These are phyloP conservation scores for Fraxinus quadrangulata DNA, from an alignment of 257 asterid species.

Conservation along the genomic window DNA sequence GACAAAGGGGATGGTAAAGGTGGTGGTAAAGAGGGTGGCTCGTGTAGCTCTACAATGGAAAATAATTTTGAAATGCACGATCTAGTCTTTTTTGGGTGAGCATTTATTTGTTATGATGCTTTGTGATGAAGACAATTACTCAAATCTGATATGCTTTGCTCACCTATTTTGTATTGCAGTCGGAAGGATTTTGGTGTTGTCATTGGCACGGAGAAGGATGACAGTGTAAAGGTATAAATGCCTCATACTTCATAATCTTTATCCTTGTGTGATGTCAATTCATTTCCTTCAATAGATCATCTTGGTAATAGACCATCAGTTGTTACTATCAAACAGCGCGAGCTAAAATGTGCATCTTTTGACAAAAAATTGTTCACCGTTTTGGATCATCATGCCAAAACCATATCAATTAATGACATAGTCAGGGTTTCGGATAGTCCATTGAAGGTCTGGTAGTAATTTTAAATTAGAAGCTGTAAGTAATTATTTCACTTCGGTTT, in stretches of 20 bases:
- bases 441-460: conserved; percentile 55
- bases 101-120: conserved; percentile 20
- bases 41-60: conserved; percentile 52
- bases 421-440: conserved; percentile 84
- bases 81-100: conserved; percentile 88
- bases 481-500: conserved; percentile 12
- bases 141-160: conserved; percentile 22
- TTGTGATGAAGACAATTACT: conserved; percentile 9
- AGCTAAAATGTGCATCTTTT: conserved; percentile 74
- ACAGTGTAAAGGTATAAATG: conserved; percentile 64
- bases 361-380: conserved; percentile 84
- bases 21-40: conserved; percentile 66
- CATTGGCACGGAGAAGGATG: conserved; percentile 77
- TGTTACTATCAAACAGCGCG: conserved; percentile 55
- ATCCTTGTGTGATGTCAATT: conserved; percentile 23
- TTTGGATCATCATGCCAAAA: conserved; percentile 62
- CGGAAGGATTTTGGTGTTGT: conserved; percentile 92
- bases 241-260: conserved; percentile 19
- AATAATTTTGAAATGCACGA: conserved; percentile 72
- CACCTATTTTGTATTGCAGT: conserved; percentile 47
- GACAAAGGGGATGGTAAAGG: conserved; percentile 57
- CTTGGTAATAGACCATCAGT: conserved; percentile 53
- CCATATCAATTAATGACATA: conserved; percentile 65
- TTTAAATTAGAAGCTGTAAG: conserved; percentile 16
- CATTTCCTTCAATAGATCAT: conserved; percentile 3